Base-by-base conservation (phyloP, 2,329 filamentous ascomycete species). In the Aspergillus fijiensis region DNA sequence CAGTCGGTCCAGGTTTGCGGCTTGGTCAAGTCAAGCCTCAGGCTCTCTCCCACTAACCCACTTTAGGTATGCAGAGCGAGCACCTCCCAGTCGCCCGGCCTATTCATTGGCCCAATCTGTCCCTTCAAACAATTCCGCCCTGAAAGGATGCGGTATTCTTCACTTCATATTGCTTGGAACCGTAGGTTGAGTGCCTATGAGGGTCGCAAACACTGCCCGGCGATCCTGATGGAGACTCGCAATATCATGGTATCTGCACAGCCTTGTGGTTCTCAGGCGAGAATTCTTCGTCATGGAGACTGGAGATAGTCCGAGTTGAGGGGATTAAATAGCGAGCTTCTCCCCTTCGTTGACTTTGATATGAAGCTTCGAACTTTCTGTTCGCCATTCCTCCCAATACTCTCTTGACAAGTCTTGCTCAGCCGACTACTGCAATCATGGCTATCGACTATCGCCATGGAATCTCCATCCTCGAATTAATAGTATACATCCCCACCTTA, bases 401-500 rank as follows among this genome's bases (percentile, higher is more conserved):
- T 16, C 2, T 55, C 9, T 25, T 16, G 27, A 47, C 45, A 6
- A 9, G 27, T 23, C 16, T 14, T 33, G 10, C 6, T 4, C 7
- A 47, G 10, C 6, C 23, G 14, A 10, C 10, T 23, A 16, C 33
- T 33, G 19, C 27, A 54, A 27, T 55, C 48, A 68, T 69, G 67
- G 58, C 59, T 2, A 12, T 78, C 62, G 63, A 60, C 27, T 77
- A 77, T 55, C 70, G 72, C 45, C 66, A 76, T 51, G 69, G 64
- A 45, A 61, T 70, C 47, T 70, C 68, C 16, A 70, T 76, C 42
- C 58, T 74, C 47, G 68, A 76, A 60, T 61, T 78, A 35, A 65
- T 77, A 47, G 62, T 76, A 64, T 79, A 74, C 60, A 57, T 72
- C 19, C 77, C 77, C 4, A 66, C 72, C 12, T 49, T 75, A 23